These are phyloP conservation scores for Kickxella alabastrina DNA, from an alignment of 192 early-diverging fungal genomes.

Conservation along the genomic window DNA sequence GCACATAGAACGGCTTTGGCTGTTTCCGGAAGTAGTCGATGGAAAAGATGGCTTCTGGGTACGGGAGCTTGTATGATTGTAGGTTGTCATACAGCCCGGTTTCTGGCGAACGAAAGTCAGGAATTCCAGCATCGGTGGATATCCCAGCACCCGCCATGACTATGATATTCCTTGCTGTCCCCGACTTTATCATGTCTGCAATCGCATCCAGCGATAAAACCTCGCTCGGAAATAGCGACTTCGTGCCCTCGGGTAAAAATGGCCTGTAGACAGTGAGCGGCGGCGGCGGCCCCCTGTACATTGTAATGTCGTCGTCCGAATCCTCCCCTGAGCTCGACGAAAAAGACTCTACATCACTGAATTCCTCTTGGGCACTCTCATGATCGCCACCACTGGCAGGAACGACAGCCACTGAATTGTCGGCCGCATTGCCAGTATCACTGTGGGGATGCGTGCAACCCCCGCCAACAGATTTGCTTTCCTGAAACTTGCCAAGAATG, in stretches of 20 bases:
- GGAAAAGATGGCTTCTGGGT: constrained; percentile 93
- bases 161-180: constrained; percentile 56
- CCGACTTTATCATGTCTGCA: constrained; percentile 13
- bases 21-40: constrained; percentile 82
- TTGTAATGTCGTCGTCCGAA: constrained; percentile 3
- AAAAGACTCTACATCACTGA: too few relatives aligned
- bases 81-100: constrained; percentile 93
- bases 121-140: constrained; percentile 71
- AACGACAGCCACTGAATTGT: background rate
- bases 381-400: constrained; percentile 7
- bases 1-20: constrained; percentile 83
- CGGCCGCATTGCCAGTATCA: background rate
- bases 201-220: constrained; percentile 31
- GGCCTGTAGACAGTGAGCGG: constrained; percentile 18
- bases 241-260: constrained; percentile 3
- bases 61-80: constrained; percentile 82
- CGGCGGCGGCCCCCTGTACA: background rate
- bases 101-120: constrained; percentile 88
- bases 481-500: constrained; percentile 4
- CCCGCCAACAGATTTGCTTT: too few relatives aligned
- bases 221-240: constrained; percentile 12
- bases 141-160: constrained; percentile 94
- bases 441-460: too few relatives aligned
- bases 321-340: constrained; percentile 16
- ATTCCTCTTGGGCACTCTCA: constrained; percentile 4